Evolutionary conservation across 2,329 filamentous ascomycete genomes (phyloP), one percentile per base, ranked within the genome.

Genomic region (Neonectria coccinea): DNA sequence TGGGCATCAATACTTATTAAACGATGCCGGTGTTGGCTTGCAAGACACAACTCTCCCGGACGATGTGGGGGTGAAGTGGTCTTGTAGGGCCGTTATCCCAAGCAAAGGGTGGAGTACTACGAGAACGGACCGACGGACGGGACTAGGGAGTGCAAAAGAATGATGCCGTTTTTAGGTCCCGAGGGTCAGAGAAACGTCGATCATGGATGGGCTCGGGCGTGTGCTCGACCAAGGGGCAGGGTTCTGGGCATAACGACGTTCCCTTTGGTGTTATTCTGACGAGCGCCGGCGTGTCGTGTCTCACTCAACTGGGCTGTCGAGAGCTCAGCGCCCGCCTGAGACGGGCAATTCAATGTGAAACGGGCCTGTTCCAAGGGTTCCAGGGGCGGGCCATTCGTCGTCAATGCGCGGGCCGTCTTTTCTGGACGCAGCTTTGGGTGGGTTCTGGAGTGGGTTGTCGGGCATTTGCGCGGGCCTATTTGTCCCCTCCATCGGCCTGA

Each of bases 1-100:
- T 68, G 70, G 71, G 69, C 70, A 70, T 69, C 66, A 55, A 68
- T 56, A 53, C 53, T 44, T 73, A 72, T 73, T 70, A 73, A 70
- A 57, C 36, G 36, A 48, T 56, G 39, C 59, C 62, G 62, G 50
- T 62, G 57, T 56, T 61, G 67, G 71, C 68, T 66, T 62, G 67
- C 67, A 57, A 51, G 56, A 70, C 67, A 70, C 67, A 67, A 67
- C 60, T 69, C 60, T 69, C 64, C 58, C 61, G 62, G 64, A 53
- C 66, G 51, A 69, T 71, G 69, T 72, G 71, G 71, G 69, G 70
- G 59, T 64, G 64, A 42, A 62, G 64, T 66, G 67, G 59, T 68
- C 68, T 70, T 70, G 67, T 67, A 70, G 61, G 67, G 67, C 69
- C 66, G 69, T 67, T 18, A 66, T 52, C 64, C 62, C 66, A 67